Evolutionary conservation across 176 grass and related monocot species (phyloP).

Genomic region (Saccharum spontaneum): DNA sequence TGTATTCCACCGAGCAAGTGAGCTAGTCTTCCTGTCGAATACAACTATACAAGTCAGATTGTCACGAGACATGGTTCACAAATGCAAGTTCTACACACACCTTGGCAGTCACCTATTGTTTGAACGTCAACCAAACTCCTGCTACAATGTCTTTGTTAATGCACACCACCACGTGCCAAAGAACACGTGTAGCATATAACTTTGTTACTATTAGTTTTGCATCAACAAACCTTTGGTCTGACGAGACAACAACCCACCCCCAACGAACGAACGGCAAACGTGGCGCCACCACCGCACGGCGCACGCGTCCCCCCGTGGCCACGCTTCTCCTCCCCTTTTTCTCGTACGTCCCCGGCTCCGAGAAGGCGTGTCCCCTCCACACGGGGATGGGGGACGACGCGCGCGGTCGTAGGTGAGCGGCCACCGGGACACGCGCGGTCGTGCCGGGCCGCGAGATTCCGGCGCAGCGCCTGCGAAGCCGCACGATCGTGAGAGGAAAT

Average conservation of each 20-base stretch:
- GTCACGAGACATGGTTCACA: no score
- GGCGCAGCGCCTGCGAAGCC: slow-evolving; percentile 20
- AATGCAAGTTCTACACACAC: no score
- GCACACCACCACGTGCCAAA: neutral
- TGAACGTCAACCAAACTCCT: neutral
- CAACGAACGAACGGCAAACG: neutral
- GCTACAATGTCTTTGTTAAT: slow-evolving; percentile 9
- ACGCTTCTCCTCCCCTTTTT: neutral
- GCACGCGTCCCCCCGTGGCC: neutral
- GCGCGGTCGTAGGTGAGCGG: slow-evolving; percentile 37
- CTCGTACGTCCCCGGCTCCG: neutral
- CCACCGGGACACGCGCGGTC: slow-evolving; percentile 20
- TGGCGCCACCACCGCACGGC: slow-evolving; percentile 8
- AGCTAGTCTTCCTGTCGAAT: no score
- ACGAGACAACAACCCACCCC: neutral
- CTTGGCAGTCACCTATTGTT: no score
- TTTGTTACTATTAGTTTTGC: neutral
- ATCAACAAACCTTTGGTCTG: neutral
- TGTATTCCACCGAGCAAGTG: no score
- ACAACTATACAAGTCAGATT: no score
- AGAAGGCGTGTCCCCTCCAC: slow-evolving; percentile 34
- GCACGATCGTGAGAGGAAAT: neutral
- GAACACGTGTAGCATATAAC: slow-evolving; percentile 26
- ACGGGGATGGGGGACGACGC: neutral
- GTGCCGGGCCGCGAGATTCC: slow-evolving; percentile 26